Evolutionary conservation across 2,329 filamentous ascomycete genomes (phyloP), one percentile per base, ranked within the genome.

Genomic region (Ambrosiella cleistominuta): DNA sequence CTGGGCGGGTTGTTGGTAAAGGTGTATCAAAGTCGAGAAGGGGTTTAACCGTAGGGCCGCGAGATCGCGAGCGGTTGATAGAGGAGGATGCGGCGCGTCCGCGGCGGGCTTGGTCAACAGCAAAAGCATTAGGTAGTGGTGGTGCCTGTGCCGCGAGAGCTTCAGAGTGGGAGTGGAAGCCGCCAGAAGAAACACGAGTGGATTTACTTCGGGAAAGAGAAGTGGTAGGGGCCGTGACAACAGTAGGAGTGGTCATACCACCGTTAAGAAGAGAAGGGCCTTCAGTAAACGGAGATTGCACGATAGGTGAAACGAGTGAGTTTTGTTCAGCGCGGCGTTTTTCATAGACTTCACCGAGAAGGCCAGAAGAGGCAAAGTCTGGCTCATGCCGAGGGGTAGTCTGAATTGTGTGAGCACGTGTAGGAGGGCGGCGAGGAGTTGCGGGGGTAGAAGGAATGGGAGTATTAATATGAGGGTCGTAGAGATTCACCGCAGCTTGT

Each of bases 11-110:
- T 54, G 76, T 74, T 65, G 83, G 85, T 54, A 74, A 72, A 0
- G 81, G 80, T 0, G 81, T 65, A 40, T 63, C 82, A 45, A 88
- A 74, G 64, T 86, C 85, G 37, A 89, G 70, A 5, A 89, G 73
- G 39, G 64, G 61, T 5, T 62, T 58, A 17, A 58, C 59, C 56
- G 52, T 11, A 12, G 44, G 36, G 19, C 54, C 53, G 50, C 54
- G 67, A 57, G 66, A 65, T 35, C 64, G 64, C 53, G 59, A 63
- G 56, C 58, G 63, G 44, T 15, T 63, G 1, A 45, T 40, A 19
- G 45, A 37, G 27, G 50, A 39, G 40, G 54, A 54, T 15, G 39
- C 51, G 19, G 58, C 44, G 40, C 58, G 58, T 36, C 54, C 58
- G 27, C 58, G 58, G 13, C 54, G 58, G 3, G 47, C 37, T 27